Evolutionary conservation across 352 stramenopile species (phyloP).

Genomic region (Phytophthora boehmeriae): DNA sequence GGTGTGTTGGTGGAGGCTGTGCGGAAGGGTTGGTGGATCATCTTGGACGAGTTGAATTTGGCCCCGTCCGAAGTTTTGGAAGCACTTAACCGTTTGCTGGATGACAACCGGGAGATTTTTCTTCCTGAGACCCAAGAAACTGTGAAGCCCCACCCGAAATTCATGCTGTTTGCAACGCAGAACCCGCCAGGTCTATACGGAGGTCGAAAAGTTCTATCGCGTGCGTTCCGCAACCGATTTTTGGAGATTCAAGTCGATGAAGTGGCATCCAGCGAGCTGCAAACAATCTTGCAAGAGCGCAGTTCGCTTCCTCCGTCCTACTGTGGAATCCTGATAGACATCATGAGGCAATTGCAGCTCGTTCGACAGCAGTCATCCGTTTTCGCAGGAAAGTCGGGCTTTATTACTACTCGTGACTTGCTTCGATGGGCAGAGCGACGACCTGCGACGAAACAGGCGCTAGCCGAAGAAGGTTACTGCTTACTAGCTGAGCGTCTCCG

Average conservation of each 20-base stretch:
- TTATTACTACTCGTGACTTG: conserved; percentile 99
- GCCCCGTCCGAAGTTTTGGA: conserved; percentile 99
- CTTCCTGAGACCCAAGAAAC: conserved; percentile 99
- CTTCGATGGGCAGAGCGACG: conserved; percentile 97
- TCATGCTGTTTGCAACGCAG: conserved; percentile 99
- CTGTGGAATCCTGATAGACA: conserved; percentile 96
- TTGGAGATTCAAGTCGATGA: conserved; percentile 98
- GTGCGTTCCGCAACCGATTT: conserved; percentile 99
- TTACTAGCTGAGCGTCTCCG: conserved; percentile 97
- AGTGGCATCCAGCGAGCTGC: conserved; percentile 95
- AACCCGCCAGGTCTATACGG: conserved; percentile 99
- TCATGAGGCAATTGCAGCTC: conserved; percentile 96
- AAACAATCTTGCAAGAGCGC: conserved; percentile 96
- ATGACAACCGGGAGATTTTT: conserved; percentile 99
- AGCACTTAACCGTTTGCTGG: conserved; percentile 98
- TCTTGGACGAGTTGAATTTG: conserved; percentile 99
- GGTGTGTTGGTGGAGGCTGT: conserved; percentile 98
- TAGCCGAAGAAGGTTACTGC: conserved; percentile 92
- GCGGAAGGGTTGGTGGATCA: conserved; percentile 99
- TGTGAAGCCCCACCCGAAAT: conserved; percentile 97
- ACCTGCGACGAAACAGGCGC: conserved; percentile 84
- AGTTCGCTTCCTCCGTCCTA: conserved; percentile 96
- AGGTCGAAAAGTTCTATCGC: conserved; percentile 98
- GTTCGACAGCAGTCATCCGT: conserved; percentile 92
- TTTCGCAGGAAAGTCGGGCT: conserved; percentile 98